A percentile compares a stretch with the other conserved stretches of the same genome.
Conservation (phyloP, 2,329 filamentous ascomycete genomes). For the Pyrenophora seminiperda region DNA sequence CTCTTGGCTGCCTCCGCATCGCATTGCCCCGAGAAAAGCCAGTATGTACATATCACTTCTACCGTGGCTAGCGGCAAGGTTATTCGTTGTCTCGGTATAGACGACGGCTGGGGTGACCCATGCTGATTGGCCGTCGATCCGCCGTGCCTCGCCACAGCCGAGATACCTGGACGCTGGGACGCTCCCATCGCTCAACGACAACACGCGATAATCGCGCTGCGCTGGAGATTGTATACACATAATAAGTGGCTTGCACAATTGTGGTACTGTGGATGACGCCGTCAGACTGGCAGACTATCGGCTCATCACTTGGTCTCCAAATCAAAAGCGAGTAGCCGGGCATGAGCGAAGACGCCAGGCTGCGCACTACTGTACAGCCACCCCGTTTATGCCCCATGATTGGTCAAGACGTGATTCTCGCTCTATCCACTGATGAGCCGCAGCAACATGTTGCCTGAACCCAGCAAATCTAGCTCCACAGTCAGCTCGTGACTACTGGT, state of each 20-base stretch:
- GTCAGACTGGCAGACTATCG: slow-evolving; percentile 23
- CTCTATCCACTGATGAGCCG: slow-evolving; percentile 35
- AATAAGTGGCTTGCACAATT: slow-evolving; percentile 1
- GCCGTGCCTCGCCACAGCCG: slow-evolving; percentile 25
- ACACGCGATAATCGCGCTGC: slow-evolving; percentile 31
- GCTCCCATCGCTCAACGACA: slow-evolving; percentile 11
- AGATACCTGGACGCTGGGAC: slow-evolving; percentile 16
- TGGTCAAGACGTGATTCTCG: slow-evolving; percentile 26
- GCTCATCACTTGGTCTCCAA: slow-evolving; percentile 33
- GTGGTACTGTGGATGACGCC: slow-evolving; percentile 20
- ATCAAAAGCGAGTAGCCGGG: slow-evolving; percentile 25
- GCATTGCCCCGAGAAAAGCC: slow-evolving; percentile 13
- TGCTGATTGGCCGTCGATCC: slow-evolving; percentile 24
- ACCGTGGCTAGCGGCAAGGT: slow-evolving; percentile 22
- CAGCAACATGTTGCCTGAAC: slow-evolving; percentile 32
- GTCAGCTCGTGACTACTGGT: slow-evolving; percentile 24
- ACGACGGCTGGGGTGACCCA: slow-evolving; percentile 16
- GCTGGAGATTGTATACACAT: slow-evolving; percentile 10
- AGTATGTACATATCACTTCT: slow-evolving; percentile 26
- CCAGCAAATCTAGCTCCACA: slow-evolving; percentile 29
- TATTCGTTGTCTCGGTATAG: slow-evolving; percentile 25
- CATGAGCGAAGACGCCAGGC: slow-evolving; percentile 27
- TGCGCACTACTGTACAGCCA: slow-evolving; percentile 18
- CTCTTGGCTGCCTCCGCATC: slow-evolving; percentile 20
- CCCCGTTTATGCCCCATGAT: slow-evolving; percentile 31